Evolutionary conservation across 73 alveolate genomes (phyloP), one percentile per base, ranked within the genome.

Genomic region (Paramecium biaurelia): DNA sequence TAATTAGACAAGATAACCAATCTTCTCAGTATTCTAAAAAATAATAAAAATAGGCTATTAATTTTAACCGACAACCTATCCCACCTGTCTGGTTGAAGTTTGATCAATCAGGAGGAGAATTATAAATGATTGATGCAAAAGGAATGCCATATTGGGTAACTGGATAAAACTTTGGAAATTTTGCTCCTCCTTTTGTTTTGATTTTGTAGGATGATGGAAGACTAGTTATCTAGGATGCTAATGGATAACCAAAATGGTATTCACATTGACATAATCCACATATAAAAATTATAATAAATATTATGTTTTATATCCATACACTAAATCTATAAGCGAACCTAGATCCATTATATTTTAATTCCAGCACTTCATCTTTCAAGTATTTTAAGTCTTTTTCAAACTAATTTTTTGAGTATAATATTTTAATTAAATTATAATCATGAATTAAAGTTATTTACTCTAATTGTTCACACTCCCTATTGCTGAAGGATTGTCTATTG

Each of bases 1-100:
- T 45, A 79, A 79, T 47, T 30, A 38, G 20, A 42, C 90, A n/a
- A 79, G 90, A 79, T 79, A 43, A 26, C 90, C 90, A 42, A 57
- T 79, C 0, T 79, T 79, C 43, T 79, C 70, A 0, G 90, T 79
- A 79, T 45, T 43, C 5, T 11, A 6, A 14, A 37, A n/a, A 5
- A 53, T 53, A 14, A 32, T 72, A 9, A n/a, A 11, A n/a, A 2
- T 74, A 74, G 87, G 87, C 87, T 37, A 20, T 37, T 4, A 34
- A 74, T 37, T 74, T 74, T 35, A 74, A 34, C 18, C 37, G 87
- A 32, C 32, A 34, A 74, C 57, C 59, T 37, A 37, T 74, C n/a
- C 58, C 56, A 4, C 87, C 87, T 10, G 57, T 74, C 1, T 74
- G 87, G 87, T 74, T 74, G 28, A 74, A 41, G 38, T 74, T 74